Percentiles rank a stretch among this genome's conserved stretches.
phyloP scores from a whole-genome alignment of 805 yeast genomes.

The Barnettozyma pratensis region DNA sequence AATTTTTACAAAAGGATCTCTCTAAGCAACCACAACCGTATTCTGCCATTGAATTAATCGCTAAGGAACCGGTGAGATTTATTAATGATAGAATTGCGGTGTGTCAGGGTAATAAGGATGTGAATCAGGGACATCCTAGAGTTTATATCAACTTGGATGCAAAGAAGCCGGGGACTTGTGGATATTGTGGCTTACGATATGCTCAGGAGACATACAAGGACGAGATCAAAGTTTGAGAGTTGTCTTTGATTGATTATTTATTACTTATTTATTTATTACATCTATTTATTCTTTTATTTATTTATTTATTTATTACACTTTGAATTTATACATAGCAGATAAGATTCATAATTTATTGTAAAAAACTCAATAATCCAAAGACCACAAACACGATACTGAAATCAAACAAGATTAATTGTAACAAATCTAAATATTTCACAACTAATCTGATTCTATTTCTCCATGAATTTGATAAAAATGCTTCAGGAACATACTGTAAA shows the following conservation, averaged over 20 bases:
- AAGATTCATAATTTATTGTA: conserved; percentile 7
- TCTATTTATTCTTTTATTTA: conserved; percentile 8
- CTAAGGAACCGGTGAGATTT: conserved; percentile 64
- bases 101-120: conserved; percentile 75
- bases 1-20: conserved; percentile 66
- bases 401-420: conserved; percentile 21
- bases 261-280: conserved; percentile 3
- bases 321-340: neutral
- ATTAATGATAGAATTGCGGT: conserved; percentile 61
- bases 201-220: conserved; percentile 19
- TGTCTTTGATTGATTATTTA: neutral
- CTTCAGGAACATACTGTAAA: conserved; percentile 19
- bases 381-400: conserved; percentile 17
- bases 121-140: conserved; percentile 79
- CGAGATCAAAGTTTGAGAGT: conserved; percentile 9
- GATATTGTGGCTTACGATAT: conserved; percentile 73
- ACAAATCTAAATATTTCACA: conserved; percentile 22
- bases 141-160: conserved; percentile 76
- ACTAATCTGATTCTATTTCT: conserved; percentile 18
- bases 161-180: conserved; percentile 68
- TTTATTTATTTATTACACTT: conserved; percentile 1
- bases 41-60: conserved; percentile 81
- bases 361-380: conserved; percentile 18
- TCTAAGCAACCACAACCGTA: conserved; percentile 69
- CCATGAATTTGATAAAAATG: conserved; percentile 12